Conservation (phyloP, 1,284 basidiomycete species). For the Stygiomarasmius scandens region DNA sequence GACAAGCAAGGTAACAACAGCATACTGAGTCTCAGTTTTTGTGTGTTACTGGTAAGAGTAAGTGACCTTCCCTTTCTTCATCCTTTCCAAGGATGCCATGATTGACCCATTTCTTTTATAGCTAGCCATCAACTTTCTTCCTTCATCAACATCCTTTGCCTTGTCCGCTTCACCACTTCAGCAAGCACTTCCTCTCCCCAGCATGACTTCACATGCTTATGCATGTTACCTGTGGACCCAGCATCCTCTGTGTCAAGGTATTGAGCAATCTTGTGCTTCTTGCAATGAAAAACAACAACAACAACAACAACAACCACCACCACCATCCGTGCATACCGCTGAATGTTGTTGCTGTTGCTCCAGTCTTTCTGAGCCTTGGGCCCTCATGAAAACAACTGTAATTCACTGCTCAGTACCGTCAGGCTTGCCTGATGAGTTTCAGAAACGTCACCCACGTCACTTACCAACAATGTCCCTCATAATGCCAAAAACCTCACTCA, state of each 20-base stretch:
- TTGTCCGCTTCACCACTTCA: neutral
- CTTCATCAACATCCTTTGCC: neutral
- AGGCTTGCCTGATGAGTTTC: no score
- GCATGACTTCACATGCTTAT: conserved; percentile 28
- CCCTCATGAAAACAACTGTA: no score
- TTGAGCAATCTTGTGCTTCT: neutral
- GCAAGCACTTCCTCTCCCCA: conserved; percentile 24
- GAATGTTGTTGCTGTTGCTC: no score
- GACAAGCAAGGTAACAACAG: no score
- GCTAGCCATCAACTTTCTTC: neutral
- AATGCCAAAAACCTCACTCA: no score
- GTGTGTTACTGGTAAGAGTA: conserved; percentile 22
- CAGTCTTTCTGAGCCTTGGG: no score
- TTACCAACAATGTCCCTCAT: no score
- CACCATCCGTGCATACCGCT: no score
- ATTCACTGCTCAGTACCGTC: no score
- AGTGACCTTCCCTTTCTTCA: conserved; percentile 18
- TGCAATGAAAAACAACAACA: neutral
- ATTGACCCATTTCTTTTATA: conserved; percentile 13
- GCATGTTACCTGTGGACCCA: conserved; percentile 28
- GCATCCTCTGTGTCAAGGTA: conserved; percentile 26
- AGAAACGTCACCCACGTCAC: no score
- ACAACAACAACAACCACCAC: no score
- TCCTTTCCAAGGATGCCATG: conserved; percentile 16
- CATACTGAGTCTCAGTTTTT: conserved; percentile 16